Evolutionary conservation across 805 yeast genomes (phyloP).

Genomic region (Kuraishia cidri): DNA sequence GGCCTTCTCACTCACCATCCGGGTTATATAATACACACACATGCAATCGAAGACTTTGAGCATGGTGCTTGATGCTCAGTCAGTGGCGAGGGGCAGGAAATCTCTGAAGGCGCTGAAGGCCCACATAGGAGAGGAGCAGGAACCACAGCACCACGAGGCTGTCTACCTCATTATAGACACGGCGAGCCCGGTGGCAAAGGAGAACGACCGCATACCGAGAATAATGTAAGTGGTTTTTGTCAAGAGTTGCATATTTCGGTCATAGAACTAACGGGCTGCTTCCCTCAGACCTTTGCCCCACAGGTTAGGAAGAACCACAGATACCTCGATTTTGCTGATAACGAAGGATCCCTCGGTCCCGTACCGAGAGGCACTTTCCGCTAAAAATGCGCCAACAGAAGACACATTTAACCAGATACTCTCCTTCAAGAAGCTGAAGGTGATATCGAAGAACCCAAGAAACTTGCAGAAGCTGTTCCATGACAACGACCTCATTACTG

Average conservation of each 20-base stretch:
- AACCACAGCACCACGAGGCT: conserved; percentile 16
- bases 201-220: conserved; percentile 44
- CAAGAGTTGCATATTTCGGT: too few relatives aligned
- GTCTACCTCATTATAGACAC: conserved; percentile 39
- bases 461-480: conserved; percentile 38
- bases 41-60: too few relatives aligned
- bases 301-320: conserved; percentile 38
- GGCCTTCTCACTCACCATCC: too few relatives aligned
- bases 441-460: conserved; percentile 31
- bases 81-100: conserved; percentile 7
- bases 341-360: conserved; percentile 67
- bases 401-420: conserved; percentile 54
- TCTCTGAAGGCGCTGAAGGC: conserved; percentile 21
- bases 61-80: not conserved
- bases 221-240: conserved; percentile 22
- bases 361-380: conserved; percentile 39
- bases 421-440: conserved; percentile 47
- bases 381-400: conserved; percentile 44
- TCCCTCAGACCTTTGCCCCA: conserved; percentile 42
- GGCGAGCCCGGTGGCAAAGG: conserved; percentile 28
- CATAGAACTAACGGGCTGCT: too few relatives aligned
- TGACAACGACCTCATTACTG: conserved; percentile 59
- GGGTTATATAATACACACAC: too few relatives aligned
- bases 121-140: conserved; percentile 14
- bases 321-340: conserved; percentile 46